These are phyloP conservation scores for Ganoderma sinense DNA, from an alignment of 1,284 basidiomycete genomes.

Conservation along the genomic window DNA sequence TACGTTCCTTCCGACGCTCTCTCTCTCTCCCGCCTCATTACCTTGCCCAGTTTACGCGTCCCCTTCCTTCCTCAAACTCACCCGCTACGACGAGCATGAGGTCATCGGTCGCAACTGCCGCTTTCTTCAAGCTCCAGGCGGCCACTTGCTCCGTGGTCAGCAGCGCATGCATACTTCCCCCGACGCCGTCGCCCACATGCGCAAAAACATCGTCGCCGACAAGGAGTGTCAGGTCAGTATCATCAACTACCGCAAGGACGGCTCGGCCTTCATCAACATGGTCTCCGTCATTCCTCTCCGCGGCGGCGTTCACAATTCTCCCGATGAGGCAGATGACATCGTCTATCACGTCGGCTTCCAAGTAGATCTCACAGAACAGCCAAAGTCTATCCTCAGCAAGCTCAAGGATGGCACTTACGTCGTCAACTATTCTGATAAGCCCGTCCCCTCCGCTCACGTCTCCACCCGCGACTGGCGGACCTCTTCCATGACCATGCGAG, in stretches of 20 bases:
- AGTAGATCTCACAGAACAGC: slow-evolving; percentile 89
- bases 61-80: slow-evolving; percentile 81
- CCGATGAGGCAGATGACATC: slow-evolving; percentile 63
- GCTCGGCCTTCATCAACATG: slow-evolving; percentile 87
- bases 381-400: slow-evolving; percentile 82
- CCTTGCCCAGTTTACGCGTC: slow-evolving; percentile 74
- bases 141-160: slow-evolving; percentile 68
- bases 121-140: slow-evolving; percentile 84
- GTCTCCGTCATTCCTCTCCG: slow-evolving; percentile 86
- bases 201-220: slow-evolving; percentile 69
- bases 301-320: slow-evolving; percentile 62
- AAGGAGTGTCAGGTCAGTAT: slow-evolving; percentile 91
- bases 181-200: slow-evolving; percentile 75
- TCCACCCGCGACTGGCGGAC: slow-evolving; percentile 45
- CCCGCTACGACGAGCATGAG: slow-evolving; percentile 83
- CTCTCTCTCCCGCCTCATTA: slow-evolving; percentile 1
- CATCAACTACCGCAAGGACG: slow-evolving; percentile 89
- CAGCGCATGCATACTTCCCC: slow-evolving; percentile 72
- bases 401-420: slow-evolving; percentile 80
- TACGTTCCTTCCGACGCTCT: slow-evolving; percentile 7
- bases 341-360: slow-evolving; percentile 94
- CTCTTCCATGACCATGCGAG: slow-evolving; percentile 40
- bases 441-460: slow-evolving; percentile 24
- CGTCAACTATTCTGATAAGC: slow-evolving; percentile 53
- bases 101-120: slow-evolving; percentile 92